Conservation (phyloP, 441 rosid species). For the Aleurites moluccanus region DNA sequence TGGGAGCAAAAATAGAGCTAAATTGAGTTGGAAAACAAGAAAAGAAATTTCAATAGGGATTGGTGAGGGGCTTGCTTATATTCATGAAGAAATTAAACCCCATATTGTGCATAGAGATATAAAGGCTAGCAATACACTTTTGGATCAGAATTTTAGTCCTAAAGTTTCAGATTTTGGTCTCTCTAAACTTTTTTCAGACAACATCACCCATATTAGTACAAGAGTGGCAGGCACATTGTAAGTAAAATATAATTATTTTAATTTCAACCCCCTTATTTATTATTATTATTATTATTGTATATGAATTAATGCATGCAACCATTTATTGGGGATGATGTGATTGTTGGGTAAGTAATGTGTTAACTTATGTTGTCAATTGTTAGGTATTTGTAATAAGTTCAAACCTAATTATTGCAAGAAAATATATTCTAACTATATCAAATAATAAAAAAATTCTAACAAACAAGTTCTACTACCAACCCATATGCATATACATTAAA, state of each 20-base stretch:
- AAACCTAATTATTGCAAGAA: neutral
- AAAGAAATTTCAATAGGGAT: too few relatives aligned
- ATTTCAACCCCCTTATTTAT: too few relatives aligned
- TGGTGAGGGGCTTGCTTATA: conserved; percentile 69
- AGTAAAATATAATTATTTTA: conserved; percentile 2
- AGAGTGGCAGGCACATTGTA: conserved; percentile 54
- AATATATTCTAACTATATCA: too few relatives aligned
- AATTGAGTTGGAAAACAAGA: too few relatives aligned
- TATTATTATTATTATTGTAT: too few relatives aligned
- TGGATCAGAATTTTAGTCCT: conserved; percentile 49
- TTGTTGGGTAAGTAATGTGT: neutral
- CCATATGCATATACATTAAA: too few relatives aligned
- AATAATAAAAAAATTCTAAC: too few relatives aligned
- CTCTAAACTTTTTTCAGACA: conserved; percentile 42
- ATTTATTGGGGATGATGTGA: neutral
- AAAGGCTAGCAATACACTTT: conserved; percentile 66
- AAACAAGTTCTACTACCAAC: too few relatives aligned
- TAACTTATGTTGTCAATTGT: neutral
- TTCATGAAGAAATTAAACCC: conserved; percentile 73
- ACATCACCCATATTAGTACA: conserved; percentile 37
- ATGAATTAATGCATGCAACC: neutral
- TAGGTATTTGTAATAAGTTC: neutral
- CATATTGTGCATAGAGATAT: conserved; percentile 70
- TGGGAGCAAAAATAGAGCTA: too few relatives aligned
- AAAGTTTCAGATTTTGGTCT: conserved; percentile 73